Base-by-base conservation (phyloP, 148 eudicot genomes). In the Dianthus caryophyllus region DNA sequence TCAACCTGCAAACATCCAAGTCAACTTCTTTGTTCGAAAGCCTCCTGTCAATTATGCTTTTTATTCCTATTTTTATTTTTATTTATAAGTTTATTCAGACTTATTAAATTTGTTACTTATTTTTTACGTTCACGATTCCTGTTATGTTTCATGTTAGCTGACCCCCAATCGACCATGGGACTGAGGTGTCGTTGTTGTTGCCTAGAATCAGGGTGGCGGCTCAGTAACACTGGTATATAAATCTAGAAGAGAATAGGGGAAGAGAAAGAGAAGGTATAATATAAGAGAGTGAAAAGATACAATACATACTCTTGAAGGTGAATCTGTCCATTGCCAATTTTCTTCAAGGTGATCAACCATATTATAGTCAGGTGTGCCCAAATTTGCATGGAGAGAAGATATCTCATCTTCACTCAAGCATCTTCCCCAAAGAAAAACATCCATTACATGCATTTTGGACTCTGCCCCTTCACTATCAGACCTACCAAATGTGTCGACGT, bases 381-480 rank as follows among this genome's bases (percentile, higher is more conserved):
- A 73, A 58, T 88, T 84, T 52, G 84, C 80, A 79, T 93, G 87
- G 74, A 95, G 89, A 61, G 84, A 70, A 77, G 82, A 77, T 66
- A 95, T 80, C 72, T 95, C 99, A 68, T 95, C 99, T 84, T 95
- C 99, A 65, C 76, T 83, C 85, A 95, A 86, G 82, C 99, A 95
- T 79, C 97, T 85, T 81, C 97, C 96, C 99, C 99, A 95, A 9
- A 95, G 84, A 62, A 95, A 90, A 80, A 88, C 87, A 83, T 95
- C 99, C 99, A 95, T 95, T 59, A 95, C 70, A 72, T 86, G 97
- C 96, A 95, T 88, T 78, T 90, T 95, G 22, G 96, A 84, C 70
- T 95, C 99, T 33, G 84, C 80, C 73, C 96, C 97, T 82, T 95
- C 99, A 62, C 99, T 95, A 66, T 95, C 99, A 13, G 99, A 90